A percentile compares a stretch with the other conserved stretches of the same genome.
These are phyloP conservation scores for Kluyveromyces marxianus DNA, from an alignment of 1,139 yeast genomes.

Conservation along the genomic window DNA sequence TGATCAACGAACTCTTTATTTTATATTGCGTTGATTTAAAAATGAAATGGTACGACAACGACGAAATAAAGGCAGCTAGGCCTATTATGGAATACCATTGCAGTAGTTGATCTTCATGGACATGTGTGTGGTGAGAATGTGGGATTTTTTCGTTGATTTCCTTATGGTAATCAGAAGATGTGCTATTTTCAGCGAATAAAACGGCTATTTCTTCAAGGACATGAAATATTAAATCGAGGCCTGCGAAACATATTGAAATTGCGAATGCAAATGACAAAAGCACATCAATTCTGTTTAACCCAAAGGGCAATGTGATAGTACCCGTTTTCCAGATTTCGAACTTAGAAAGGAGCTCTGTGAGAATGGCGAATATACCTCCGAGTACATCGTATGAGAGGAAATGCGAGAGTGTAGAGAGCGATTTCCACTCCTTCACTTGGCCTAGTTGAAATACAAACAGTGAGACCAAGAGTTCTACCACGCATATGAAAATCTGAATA, in stretches of 20 bases:
- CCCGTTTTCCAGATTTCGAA: conserved; percentile 87
- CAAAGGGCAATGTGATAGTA: conserved; percentile 85
- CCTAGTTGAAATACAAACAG: conserved; percentile 52
- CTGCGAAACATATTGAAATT: conserved; percentile 80
- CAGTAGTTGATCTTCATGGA: conserved; percentile 32
- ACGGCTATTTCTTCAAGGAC: conserved; percentile 67
- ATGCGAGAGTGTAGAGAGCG: conserved; percentile 78
- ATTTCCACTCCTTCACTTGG: conserved; percentile 46
- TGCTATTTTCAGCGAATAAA: conserved; percentile 34
- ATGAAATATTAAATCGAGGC: conserved; percentile 82
- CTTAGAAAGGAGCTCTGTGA: conserved; percentile 75
- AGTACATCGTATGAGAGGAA: conserved; percentile 79
- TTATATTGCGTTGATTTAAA: conserved; percentile 26
- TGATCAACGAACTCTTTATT: conserved; percentile 29
- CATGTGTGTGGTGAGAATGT: conserved; percentile 49
- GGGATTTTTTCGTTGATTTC: conserved; percentile 36
- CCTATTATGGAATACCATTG: conserved; percentile 29
- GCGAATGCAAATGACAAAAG: conserved; percentile 82
- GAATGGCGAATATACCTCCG: conserved; percentile 62
- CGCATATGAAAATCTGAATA: conserved; percentile 40
- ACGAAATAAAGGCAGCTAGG: conserved; percentile 26
- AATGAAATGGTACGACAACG: conserved; percentile 33
- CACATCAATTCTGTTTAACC: conserved; percentile 81
- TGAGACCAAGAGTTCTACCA: conserved; percentile 20
- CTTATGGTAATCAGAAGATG: conserved; percentile 25